Evolutionary conservation across 805 yeast species (phyloP), one percentile per base, ranked within the genome.

Genomic region (Kuraishia ogatae): DNA sequence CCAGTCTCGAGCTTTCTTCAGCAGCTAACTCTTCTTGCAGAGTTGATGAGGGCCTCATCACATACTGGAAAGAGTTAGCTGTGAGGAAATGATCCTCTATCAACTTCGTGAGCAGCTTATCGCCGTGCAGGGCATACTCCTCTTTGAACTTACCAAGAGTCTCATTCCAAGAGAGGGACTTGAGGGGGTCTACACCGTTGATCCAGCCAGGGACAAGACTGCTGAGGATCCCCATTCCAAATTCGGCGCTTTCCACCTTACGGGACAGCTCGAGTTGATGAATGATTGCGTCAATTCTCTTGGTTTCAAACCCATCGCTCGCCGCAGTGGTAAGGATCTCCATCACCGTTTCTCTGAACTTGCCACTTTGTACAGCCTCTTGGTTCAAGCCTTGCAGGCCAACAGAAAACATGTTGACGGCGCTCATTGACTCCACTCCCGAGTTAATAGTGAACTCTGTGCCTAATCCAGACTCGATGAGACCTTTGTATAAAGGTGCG

Each of bases 231-330:
- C 83, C 83, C 74, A 94, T 72, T 11, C 99, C 99, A 72, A 90
- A 94, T 57, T 89, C 88, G 0, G 98, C 85, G 61, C 86, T 91
- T 59, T 91, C 96, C 61, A 90, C 92, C 62, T 89, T 89, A 66
- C 89, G 85, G 39, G 83, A 71, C 29, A 94, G 71, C 67, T 94
- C 99, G 39, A 91, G 71, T 66, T 92, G 98, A 68, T 91, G 96
- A 46, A 94, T 75, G 52, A 93, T 81, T 0, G 96, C 98, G 55
- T 87, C 85, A n/a, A 94, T 79, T 62, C 89, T 82, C 17, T 75
- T 65, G 19, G 73, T 71, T 10, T 83, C 79, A 61, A 87, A 81
- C 1, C 82, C 80, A 3, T 64, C 64, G 22, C 66, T 66, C 11
- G 74, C 65, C 11, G 78, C 71, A 21, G 78, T 70, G 2, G 68